A percentile compares a stretch with the other conserved stretches of the same genome.
phyloP scores from a whole-genome alignment of 2,329 filamentous ascomycete genomes.

The Cercospora citrullina region DNA sequence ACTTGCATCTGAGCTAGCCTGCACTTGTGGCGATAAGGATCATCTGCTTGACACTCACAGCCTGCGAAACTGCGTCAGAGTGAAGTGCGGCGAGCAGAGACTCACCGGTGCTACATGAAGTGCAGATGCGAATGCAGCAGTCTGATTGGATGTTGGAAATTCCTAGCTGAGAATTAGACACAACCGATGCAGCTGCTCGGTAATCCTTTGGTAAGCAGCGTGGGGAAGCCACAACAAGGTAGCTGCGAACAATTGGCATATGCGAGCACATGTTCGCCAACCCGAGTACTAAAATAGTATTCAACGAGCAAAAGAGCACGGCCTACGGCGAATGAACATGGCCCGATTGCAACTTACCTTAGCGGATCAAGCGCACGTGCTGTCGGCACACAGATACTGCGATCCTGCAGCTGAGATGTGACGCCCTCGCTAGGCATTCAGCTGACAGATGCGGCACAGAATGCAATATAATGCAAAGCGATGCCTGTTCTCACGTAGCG shows the following conservation, averaged over 20 bases:
- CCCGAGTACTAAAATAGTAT: background rate
- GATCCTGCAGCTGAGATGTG: background rate
- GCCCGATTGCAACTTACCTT: background rate
- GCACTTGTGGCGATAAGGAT: background rate
- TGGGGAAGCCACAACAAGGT: conserved; percentile 6
- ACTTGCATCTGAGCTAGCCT: background rate
- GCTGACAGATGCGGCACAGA: background rate
- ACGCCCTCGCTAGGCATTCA: background rate
- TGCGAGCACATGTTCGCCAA: background rate
- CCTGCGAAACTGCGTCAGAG: background rate
- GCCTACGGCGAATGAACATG: background rate
- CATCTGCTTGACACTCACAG: background rate
- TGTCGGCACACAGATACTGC: background rate
- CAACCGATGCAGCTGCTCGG: conserved; percentile 1
- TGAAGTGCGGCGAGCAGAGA: background rate
- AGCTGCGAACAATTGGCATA: background rate
- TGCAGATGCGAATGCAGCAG: background rate
- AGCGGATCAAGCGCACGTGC: background rate
- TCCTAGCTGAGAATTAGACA: background rate
- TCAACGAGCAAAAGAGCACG: background rate
- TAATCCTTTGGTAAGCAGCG: conserved; percentile 9
- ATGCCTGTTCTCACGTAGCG: background rate
- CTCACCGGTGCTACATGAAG: background rate
- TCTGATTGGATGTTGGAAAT: background rate
- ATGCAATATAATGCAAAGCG: background rate